Evolutionary conservation across 176 grass and related monocot species (phyloP), one percentile per base, ranked within the genome.

Genomic region (Juncus inflexus): DNA sequence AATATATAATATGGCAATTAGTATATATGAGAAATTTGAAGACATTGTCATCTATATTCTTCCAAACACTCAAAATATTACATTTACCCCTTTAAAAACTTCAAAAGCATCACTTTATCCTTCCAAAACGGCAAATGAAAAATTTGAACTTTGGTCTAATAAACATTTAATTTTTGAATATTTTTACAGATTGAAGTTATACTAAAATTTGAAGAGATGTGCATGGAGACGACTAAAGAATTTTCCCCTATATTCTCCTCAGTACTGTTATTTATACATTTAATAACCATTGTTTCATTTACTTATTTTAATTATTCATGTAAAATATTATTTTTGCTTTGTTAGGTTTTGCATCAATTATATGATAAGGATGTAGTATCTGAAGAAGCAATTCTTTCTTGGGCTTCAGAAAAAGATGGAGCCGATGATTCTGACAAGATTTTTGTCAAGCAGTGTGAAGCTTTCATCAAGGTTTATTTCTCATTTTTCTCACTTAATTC

Each of bases 171-270:
- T 74, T 56, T 56, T 3, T 62, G 4, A 57, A 51, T 69, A 14
- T 47, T 78, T 63, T 57, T 85, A 37, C 61, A 99, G 94, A 84
- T 99, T 70, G 94, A 99, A 83, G 87, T 90, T 66, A 69, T 99
- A 56, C 41, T 99, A 78, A 99, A 99, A 77, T 99, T 99, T 45
- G 94, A 99, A 73, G 88, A 99, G 64, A 99, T 99, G 80, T 99
- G 88, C 67, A 70, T 82, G 82, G 94, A 99, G 66, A 84, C 62
- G 9, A 58, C 77, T 36, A 86, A 78, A 76, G 85, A 99, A 72
- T 90, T 99, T 67, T 53, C 85, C 75, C 62, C 75, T 42, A 35
- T 84, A 7, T 99, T 92, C 70, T 58, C 85, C 28, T 58, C 51
- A 69, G 94, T 99, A 59, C 19, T 49, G 8, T 75, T 35, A n/a